Conservation (phyloP, 2,329 filamentous ascomycete genomes). For the Nectriaceae sp. region DNA sequence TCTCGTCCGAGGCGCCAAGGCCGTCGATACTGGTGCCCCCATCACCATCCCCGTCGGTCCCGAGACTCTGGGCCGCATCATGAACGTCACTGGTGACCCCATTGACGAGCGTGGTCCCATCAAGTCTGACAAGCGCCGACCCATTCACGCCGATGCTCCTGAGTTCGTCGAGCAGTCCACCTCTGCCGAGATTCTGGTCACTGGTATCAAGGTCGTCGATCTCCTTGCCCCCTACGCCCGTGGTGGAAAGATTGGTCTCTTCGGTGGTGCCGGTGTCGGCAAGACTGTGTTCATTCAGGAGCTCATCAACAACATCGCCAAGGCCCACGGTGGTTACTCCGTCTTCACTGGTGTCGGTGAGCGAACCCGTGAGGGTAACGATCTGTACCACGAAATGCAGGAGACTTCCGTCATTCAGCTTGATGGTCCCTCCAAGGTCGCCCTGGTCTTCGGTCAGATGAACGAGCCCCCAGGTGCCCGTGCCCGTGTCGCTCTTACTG, state of each 20-base stretch:
- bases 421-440: slow-evolving; percentile 99
- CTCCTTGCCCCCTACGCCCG: slow-evolving; percentile 97
- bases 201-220: slow-evolving; percentile 99
- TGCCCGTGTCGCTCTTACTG: slow-evolving; percentile 99
- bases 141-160: slow-evolving; percentile 95
- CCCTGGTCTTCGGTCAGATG: slow-evolving; percentile 99
- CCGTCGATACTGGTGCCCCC: slow-evolving; percentile 85
- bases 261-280: slow-evolving; percentile 99
- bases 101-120: slow-evolving; percentile 99
- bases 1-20: slow-evolving; percentile 90
- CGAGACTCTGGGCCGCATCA: slow-evolving; percentile 95
- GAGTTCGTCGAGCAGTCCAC: slow-evolving; percentile 95
- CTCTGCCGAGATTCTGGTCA: slow-evolving; percentile 92
- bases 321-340: slow-evolving; percentile 99
- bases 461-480: slow-evolving; percentile 99
- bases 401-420: slow-evolving; percentile 99
- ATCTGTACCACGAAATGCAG: slow-evolving; percentile 99
- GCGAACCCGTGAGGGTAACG: slow-evolving; percentile 99
- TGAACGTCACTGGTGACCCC: slow-evolving; percentile 99
- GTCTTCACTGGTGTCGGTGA: slow-evolving; percentile 99
- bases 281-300: slow-evolving; percentile 99
- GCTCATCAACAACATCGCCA: slow-evolving; percentile 99
- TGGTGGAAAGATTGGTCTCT: slow-evolving; percentile 99
- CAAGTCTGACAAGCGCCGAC: slow-evolving; percentile 83
- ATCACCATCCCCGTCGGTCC: slow-evolving; percentile 96